phyloP scores from a whole-genome alignment of 2,329 filamentous ascomycete species.

The Pseudopyricularia cyperi region DNA sequence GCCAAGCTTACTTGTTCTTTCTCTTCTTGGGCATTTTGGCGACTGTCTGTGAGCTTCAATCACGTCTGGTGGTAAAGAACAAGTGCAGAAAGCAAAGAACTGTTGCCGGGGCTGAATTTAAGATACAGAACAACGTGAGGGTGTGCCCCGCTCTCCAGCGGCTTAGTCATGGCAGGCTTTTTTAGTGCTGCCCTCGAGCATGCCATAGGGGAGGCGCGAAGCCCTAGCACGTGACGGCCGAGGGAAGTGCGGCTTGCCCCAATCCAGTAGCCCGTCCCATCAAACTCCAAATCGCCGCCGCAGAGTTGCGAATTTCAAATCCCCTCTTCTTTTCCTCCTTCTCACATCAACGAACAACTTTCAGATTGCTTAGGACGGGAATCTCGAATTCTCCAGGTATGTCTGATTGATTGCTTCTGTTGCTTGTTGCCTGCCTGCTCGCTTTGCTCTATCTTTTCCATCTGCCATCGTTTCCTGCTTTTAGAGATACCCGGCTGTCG shows the following conservation, averaged over 20 bases:
- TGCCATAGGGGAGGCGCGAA: conserved; percentile 1
- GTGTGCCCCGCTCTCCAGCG: conserved; percentile 1
- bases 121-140: neutral
- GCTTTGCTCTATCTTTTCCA: neutral
- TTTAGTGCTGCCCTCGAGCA: neutral
- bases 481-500: conserved; percentile 3
- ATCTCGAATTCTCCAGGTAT: conserved; percentile 13
- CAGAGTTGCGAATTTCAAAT: neutral
- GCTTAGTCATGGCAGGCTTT: neutral
- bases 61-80: conserved; percentile 1
- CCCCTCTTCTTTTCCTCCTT: conserved; percentile 3
- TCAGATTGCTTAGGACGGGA: conserved; percentile 15
- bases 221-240: conserved; percentile 8
- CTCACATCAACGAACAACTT: conserved; percentile 7
- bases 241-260: too few species aligned
- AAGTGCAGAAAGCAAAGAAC: neutral
- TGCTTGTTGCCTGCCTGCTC: conserved; percentile 1
- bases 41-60: conserved; percentile 6
- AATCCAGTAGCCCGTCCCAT: neutral
- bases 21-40: conserved; percentile 17
- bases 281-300: conserved; percentile 1
- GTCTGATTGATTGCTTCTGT: conserved; percentile 8
- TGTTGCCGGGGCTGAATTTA: neutral
- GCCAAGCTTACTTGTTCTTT: conserved; percentile 37
- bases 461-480: neutral